These are phyloP conservation scores for Urochloa ruziziensis DNA, from an alignment of 176 grass and related monocot species.

Conservation along the genomic window DNA sequence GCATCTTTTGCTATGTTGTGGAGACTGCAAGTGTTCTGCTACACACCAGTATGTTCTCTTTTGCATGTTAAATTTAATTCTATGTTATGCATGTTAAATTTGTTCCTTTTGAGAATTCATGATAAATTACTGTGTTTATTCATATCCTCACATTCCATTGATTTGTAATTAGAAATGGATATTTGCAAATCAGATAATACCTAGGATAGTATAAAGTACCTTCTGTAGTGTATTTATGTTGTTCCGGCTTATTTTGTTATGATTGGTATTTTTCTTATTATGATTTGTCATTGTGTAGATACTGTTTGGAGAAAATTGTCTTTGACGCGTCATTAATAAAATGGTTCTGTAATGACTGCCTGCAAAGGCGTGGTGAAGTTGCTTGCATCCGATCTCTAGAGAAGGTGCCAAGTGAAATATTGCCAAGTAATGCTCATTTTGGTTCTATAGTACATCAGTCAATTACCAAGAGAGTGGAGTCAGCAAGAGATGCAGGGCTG, in stretches of 20 bases:
- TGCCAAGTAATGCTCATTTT: background rate
- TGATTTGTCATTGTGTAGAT: slow-evolving; percentile 29
- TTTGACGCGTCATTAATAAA: slow-evolving; percentile 17
- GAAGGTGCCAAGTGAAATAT: slow-evolving; percentile 3
- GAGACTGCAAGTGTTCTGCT: slow-evolving; percentile 18
- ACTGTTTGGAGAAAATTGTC: slow-evolving; percentile 35
- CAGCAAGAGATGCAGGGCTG: background rate
- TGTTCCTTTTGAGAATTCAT: background rate
- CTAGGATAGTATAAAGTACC: background rate
- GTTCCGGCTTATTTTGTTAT: background rate
- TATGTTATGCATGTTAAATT: background rate
- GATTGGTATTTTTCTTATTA: slow-evolving; percentile 9
- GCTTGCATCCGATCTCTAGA: slow-evolving; percentile 5
- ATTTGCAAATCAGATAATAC: background rate
- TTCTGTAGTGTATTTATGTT: background rate
- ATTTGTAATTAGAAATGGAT: background rate
- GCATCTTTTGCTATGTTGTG: slow-evolving; percentile 29
- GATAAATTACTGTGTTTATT: background rate
- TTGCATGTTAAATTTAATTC: background rate
- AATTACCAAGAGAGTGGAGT: slow-evolving; percentile 1
- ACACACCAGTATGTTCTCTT: slow-evolving; percentile 40
- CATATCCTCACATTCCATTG: background rate
- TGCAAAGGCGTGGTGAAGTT: background rate
- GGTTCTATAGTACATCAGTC: slow-evolving; percentile 10
- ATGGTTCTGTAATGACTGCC: slow-evolving; percentile 42